Conservation (phyloP, 805 yeast species). For the Candida silvicultrix region DNA sequence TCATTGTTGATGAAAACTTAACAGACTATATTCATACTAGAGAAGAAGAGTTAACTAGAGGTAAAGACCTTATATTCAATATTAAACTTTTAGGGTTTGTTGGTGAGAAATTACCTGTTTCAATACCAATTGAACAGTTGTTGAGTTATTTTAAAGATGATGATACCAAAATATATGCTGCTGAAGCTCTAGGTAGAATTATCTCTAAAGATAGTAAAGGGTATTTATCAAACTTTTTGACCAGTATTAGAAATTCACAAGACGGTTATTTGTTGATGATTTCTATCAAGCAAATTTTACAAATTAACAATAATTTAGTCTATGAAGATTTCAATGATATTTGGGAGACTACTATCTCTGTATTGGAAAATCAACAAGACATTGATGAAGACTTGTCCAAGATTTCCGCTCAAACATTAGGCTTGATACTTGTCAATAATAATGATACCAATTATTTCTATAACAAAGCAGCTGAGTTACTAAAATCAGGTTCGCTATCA, state of each 20-base stretch:
- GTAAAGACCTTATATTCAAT: slow-evolving; percentile 25
- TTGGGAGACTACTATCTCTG: slow-evolving; percentile 21
- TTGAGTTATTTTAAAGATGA: slow-evolving; percentile 29
- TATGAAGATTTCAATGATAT: slow-evolving; percentile 20
- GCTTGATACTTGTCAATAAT: slow-evolving; percentile 24
- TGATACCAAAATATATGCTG: slow-evolving; percentile 37
- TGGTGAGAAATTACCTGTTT: slow-evolving; percentile 30
- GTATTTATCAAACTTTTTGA: slow-evolving; percentile 34
- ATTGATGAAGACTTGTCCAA: slow-evolving; percentile 19
- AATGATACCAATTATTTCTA: slow-evolving; percentile 23
- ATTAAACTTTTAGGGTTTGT: slow-evolving; percentile 44
- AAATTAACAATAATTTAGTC: slow-evolving; percentile 12
- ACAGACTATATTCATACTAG: slow-evolving; percentile 15
- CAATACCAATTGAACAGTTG: slow-evolving; percentile 31
- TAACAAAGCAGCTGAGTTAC: slow-evolving; percentile 17
- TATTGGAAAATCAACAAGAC: slow-evolving; percentile 8
- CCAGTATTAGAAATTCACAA: slow-evolving; percentile 18
- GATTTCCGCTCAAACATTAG: slow-evolving; percentile 18
- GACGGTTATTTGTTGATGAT: slow-evolving; percentile 22
- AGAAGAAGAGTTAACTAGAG: slow-evolving; percentile 13
- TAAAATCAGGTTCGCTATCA: slow-evolving; percentile 14
- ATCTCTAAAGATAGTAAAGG: slow-evolving; percentile 31
- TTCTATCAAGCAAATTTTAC: slow-evolving; percentile 25
- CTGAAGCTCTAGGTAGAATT: slow-evolving; percentile 47
- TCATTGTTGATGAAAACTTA: slow-evolving; percentile 19